Conservation (phyloP, 768 basidiomycete genomes). For the Candolleomyces efflorescens region DNA sequence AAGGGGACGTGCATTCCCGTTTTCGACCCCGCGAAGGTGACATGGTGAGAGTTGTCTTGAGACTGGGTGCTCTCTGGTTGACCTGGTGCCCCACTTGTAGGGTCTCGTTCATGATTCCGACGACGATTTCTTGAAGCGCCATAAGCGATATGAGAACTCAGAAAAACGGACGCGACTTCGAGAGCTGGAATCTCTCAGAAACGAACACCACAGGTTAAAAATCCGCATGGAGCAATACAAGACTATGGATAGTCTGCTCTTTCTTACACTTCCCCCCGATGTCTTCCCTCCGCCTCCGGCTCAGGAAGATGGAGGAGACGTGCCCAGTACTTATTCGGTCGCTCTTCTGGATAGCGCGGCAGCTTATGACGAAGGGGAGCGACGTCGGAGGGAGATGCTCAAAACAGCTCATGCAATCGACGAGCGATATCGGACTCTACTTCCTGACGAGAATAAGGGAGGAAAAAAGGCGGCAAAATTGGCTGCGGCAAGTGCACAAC, state of each 20-base stretch:
- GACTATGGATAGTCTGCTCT: conserved; percentile 67
- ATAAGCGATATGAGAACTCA: conserved; percentile 81
- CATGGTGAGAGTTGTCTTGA: conserved; percentile 50
- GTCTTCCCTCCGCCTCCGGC: conserved; percentile 44
- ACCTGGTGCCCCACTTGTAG: conserved; percentile 8
- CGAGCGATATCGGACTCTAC: conserved; percentile 68
- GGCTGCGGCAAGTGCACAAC: neutral
- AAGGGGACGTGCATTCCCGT: conserved; percentile 46
- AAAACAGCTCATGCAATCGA: conserved; percentile 62
- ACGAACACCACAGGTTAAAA: conserved; percentile 89
- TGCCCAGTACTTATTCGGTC: conserved; percentile 21
- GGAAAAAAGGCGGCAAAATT: neutral
- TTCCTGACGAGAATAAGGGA: conserved; percentile 56
- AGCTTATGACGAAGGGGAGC: conserved; percentile 60
- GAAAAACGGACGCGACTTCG: conserved; percentile 82
- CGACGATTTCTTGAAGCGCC: conserved; percentile 73
- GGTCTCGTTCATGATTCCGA: conserved; percentile 43
- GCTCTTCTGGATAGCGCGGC: conserved; percentile 33
- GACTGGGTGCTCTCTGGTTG: conserved; percentile 8
- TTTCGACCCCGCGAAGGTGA: conserved; percentile 66
- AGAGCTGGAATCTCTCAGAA: conserved; percentile 89
- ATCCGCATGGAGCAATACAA: conserved; percentile 83
- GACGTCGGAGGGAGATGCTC: conserved; percentile 70
- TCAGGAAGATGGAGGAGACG: conserved; percentile 19
- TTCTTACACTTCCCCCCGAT: conserved; percentile 56